A percentile compares a stretch with the other conserved stretches of the same genome.
Conservation (phyloP, 257 asterid genomes). For the Solanum neorickii region DNA sequence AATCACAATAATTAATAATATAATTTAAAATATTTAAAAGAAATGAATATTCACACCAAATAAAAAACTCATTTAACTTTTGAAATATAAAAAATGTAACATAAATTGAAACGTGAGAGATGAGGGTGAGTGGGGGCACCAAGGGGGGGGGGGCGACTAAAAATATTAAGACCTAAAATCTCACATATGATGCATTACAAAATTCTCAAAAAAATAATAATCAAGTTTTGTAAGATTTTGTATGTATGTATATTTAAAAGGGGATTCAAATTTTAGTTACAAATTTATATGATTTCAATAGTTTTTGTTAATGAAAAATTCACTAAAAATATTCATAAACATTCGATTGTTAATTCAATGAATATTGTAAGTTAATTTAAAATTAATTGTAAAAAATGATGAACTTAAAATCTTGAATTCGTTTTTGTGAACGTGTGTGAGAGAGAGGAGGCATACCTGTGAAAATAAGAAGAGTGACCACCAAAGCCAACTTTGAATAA, state of each 20-base stretch:
- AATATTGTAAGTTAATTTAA: background rate
- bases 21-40: background rate
- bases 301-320: background rate
- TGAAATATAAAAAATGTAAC: too few species aligned
- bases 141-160: too few species aligned
- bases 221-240: background rate
- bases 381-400: background rate
- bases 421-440: rapidly evolving
- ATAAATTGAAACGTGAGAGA: background rate
- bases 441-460: background rate
- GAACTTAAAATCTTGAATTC: background rate
- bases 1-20: background rate
- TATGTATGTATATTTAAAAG: rapidly evolving
- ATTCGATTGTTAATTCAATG: background rate
- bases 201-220: background rate
- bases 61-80: background rate
- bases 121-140: background rate
- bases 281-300: background rate
- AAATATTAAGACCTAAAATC: background rate
- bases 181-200: background rate
- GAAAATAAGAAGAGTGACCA: background rate
- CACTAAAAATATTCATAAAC: too few species aligned
- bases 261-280: background rate
- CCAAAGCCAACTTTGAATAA: background rate
- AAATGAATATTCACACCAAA: background rate